phyloP scores from a whole-genome alignment of 192 early-diverging fungal genomes.

The Umbelopsis isabellina region DNA sequence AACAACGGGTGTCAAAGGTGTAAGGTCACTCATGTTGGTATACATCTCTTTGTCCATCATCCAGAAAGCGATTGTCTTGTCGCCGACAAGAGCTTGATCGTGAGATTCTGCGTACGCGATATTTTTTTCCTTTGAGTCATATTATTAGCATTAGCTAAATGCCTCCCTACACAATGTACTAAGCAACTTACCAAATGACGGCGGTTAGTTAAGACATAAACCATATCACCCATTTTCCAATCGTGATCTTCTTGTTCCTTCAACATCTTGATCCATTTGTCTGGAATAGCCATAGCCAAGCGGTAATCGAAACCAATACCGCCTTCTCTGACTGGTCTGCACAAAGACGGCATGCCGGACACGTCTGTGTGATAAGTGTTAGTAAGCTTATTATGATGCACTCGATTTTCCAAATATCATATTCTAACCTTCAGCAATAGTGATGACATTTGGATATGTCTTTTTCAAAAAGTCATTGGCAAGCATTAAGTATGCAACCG shows the following conservation, averaged over 20 bases:
- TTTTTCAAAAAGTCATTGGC: conserved; percentile 85
- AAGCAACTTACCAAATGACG: conserved; percentile 66
- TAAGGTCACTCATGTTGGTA: conserved; percentile 86
- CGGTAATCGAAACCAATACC: conserved; percentile 98
- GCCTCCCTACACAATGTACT: not conserved
- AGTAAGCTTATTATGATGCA: not conserved
- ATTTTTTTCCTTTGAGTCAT: conserved; percentile 72
- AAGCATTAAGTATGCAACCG: conserved; percentile 91
- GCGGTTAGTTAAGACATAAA: conserved; percentile 87
- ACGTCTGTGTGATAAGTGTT: conserved; percentile 66
- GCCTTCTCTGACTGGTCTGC: conserved; percentile 83
- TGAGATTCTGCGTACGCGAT: conserved; percentile 97
- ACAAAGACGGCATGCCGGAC: conserved; percentile 97
- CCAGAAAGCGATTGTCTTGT: conserved; percentile 99
- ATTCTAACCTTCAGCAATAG: conserved; percentile 86
- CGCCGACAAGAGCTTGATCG: conserved; percentile 98
- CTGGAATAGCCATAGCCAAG: conserved; percentile 94
- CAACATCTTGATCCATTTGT: conserved; percentile 99
- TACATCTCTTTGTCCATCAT: conserved; percentile 99
- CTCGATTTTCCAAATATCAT: not conserved
- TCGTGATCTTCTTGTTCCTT: conserved; percentile 92
- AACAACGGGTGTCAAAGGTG: conserved; percentile 82
- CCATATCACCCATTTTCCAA: conserved; percentile 89
- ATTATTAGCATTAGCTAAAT: not conserved
- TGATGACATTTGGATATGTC: conserved; percentile 79